Conservation (phyloP, 2,329 filamentous ascomycete species). For the Neofusicoccum parvum region DNA sequence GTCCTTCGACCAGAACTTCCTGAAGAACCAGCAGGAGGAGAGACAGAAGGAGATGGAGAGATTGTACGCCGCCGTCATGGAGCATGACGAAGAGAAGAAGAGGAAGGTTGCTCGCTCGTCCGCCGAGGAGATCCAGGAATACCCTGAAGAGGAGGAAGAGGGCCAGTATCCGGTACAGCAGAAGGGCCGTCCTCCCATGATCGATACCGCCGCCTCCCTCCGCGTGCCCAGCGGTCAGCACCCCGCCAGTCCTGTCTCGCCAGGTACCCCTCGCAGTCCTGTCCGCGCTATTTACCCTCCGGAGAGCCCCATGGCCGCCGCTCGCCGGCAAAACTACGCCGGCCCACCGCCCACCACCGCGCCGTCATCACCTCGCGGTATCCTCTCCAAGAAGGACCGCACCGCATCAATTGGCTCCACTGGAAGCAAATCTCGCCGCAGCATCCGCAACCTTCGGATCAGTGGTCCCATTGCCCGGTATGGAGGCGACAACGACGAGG, state of each 20-base stretch:
- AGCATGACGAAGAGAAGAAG: slow-evolving; percentile 67
- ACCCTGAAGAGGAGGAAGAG: slow-evolving; percentile 19
- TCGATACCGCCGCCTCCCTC: slow-evolving; percentile 30
- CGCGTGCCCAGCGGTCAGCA: slow-evolving; percentile 18
- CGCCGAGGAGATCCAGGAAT: slow-evolving; percentile 26
- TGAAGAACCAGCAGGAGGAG: slow-evolving; percentile 73
- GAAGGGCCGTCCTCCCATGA: slow-evolving; percentile 21
- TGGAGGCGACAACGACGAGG: slow-evolving; percentile 49
- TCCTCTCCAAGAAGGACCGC: slow-evolving; percentile 38
- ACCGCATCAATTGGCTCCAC: slow-evolving; percentile 41
- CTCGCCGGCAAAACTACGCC: slow-evolving; percentile 7
- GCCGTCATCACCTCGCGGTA: slow-evolving; percentile 34
- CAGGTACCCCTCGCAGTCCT: slow-evolving; percentile 42
- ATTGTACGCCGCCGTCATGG: slow-evolving; percentile 90
- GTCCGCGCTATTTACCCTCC: slow-evolving; percentile 53
- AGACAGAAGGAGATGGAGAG: slow-evolving; percentile 83
- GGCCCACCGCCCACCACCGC: slow-evolving; percentile 1
- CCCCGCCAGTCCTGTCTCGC: slow-evolving; percentile 33
- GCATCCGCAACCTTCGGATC: slow-evolving; percentile 60
- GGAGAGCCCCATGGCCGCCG: slow-evolving; percentile 23
- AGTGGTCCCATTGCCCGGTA: slow-evolving; percentile 56
- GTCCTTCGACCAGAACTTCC: slow-evolving; percentile 74
- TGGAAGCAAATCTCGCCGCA: slow-evolving; percentile 44
- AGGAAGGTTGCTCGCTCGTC: slow-evolving; percentile 31
- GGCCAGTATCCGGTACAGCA: slow-evolving; percentile 24